Percentiles rank a stretch among this genome's conserved stretches.
These are phyloP conservation scores for Eucalyptus marginata DNA, from an alignment of 345 rosid species.

Conservation along the genomic window DNA sequence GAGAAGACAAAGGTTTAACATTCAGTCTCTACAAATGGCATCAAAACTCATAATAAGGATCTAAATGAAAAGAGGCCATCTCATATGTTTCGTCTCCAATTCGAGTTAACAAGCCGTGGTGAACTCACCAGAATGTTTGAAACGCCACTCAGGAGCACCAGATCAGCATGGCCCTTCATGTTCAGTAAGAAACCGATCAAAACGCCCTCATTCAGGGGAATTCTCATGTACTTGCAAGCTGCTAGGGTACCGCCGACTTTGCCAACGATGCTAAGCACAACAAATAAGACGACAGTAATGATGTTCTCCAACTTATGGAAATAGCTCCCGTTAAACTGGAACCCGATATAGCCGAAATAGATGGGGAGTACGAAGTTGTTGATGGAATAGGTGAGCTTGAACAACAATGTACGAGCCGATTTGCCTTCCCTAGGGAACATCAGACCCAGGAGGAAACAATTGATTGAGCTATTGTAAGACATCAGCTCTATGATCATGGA, in stretches of 20 bases:
- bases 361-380: slow-evolving; percentile 72
- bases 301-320: neutral
- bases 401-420: slow-evolving; percentile 51
- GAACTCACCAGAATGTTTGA: slow-evolving; percentile 4
- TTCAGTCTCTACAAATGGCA: neutral
- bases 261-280: slow-evolving; percentile 27
- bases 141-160: slow-evolving; percentile 23
- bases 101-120: neutral
- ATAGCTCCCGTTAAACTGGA: slow-evolving; percentile 29
- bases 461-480: slow-evolving; percentile 26
- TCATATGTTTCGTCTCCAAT: neutral
- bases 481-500: slow-evolving; percentile 26
- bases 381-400: slow-evolving; percentile 49
- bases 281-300: slow-evolving; percentile 10
- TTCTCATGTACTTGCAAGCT: slow-evolving; percentile 35
- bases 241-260: slow-evolving; percentile 49
- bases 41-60: neutral
- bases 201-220: slow-evolving; percentile 42
- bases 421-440: slow-evolving; percentile 81
- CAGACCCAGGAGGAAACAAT: slow-evolving; percentile 50
- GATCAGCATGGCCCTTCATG: slow-evolving; percentile 62
- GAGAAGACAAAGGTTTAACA: neutral
- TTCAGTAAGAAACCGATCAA: slow-evolving; percentile 45
- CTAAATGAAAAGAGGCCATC: neutral
- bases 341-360: slow-evolving; percentile 73